Evolutionary conservation across 768 basidiomycete genomes (phyloP), one percentile per base, ranked within the genome.

Genomic region (Fomitopsis serialis): DNA sequence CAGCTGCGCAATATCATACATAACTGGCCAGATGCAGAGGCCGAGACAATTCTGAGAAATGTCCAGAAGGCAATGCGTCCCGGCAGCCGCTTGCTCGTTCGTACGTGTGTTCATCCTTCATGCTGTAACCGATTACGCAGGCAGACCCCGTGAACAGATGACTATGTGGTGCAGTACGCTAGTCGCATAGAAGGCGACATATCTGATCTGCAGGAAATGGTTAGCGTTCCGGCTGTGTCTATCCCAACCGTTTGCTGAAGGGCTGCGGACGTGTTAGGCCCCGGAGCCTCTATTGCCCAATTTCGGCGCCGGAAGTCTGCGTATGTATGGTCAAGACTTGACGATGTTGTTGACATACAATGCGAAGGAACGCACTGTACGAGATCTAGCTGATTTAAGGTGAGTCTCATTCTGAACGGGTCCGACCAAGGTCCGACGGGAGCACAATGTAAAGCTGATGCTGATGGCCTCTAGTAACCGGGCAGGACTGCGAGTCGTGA

Each of bases 231-330:
- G n/a, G n/a, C n/a, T n/a, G n/a, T n/a, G n/a, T n/a, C n/a, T n/a
- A n/a, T n/a, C n/a, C n/a, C n/a, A n/a, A n/a, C n/a, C n/a, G n/a
- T n/a, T n/a, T n/a, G n/a, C n/a, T n/a, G n/a, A n/a, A n/a, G n/a
- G n/a, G n/a, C n/a, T 40, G 37, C 11, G 29, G 11, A 32, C 29
- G 27, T 40, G 37, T 5, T 8, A 65, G 55, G 77, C 74, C 0
- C 78, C 77, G 0, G 70, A 72, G 49, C 78, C 76, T 0, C 62
- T 81, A 46, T 66, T 79, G 2, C 70, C 78, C 5, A 79, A 78
- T 59, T 78, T 72, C 48, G 77, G 76, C 17, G 66, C 70, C 7
- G 78, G 74, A 1, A 66, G 64, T 40, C 61, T 72, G 34, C 62
- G 71, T 5, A 64, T 65, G 25, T 78, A 79, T 54, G 63, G 74